Conservation (phyloP, 345 rosid species). For the Gynandropsis gynandra region DNA sequence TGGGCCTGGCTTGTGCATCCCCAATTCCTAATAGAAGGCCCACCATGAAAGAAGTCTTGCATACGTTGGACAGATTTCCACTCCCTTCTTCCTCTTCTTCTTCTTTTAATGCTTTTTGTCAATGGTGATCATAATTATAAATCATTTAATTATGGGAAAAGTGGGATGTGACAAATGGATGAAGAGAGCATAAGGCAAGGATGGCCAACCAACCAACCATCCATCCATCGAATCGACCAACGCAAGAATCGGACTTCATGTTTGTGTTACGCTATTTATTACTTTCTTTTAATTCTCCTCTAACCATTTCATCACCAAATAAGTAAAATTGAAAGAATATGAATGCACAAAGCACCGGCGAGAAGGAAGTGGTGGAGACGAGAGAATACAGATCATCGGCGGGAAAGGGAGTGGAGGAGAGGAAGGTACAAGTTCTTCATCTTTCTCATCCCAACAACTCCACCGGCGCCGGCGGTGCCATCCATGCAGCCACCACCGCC, state of each 20-base stretch:
- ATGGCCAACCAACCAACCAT: no score
- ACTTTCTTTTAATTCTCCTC: no score
- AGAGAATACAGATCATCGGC: slow-evolving; percentile 32
- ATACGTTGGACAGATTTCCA: slow-evolving; percentile 65
- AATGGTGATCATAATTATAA: slow-evolving; percentile 10
- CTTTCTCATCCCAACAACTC: slow-evolving; percentile 21
- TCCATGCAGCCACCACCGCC: slow-evolving; percentile 41
- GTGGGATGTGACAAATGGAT: no score
- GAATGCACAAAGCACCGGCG: no score
- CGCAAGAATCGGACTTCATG: no score
- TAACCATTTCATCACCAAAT: neutral
- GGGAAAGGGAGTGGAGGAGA: slow-evolving; percentile 33
- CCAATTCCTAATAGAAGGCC: slow-evolving; percentile 86
- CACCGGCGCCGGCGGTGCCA: slow-evolving; percentile 38
- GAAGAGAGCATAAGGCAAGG: no score
- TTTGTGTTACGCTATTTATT: no score
- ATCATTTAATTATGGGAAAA: neutral
- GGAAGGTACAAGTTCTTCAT: slow-evolving; percentile 38
- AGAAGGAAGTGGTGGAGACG: slow-evolving; percentile 28
- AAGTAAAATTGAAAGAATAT: slow-evolving; percentile 19
- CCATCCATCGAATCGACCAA: no score
- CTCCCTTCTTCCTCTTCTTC: slow-evolving; percentile 21
- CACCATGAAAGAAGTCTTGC: slow-evolving; percentile 64
- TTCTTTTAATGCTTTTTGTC: neutral
- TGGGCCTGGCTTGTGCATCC: slow-evolving; percentile 76